Percentiles rank a stretch among this genome's conserved stretches.
Conservation (phyloP, 495 filamentous ascomycete genomes). For the Pseudoneurospora amorphoporcata region DNA sequence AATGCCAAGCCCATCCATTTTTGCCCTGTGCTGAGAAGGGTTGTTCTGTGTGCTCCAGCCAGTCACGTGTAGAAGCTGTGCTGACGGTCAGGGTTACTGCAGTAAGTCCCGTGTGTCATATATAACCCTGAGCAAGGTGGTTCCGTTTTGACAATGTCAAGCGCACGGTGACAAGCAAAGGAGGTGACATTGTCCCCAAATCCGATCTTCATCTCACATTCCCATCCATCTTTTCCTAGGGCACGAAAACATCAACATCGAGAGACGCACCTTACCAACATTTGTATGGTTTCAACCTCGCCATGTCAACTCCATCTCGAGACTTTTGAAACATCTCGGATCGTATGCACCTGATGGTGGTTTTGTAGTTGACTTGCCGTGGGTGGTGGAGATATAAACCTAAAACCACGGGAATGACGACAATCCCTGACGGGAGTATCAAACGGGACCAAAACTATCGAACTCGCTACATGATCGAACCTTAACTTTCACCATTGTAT, state of each 20-base stretch:
- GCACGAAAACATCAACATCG: neutral
- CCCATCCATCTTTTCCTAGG: neutral
- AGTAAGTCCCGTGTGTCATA: neutral
- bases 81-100: neutral
- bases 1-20: conserved; percentile 16
- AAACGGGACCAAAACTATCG: neutral
- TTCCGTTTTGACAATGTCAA: neutral
- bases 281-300: neutral
- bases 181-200: neutral
- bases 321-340: too few species aligned
- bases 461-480: neutral
- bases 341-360: neutral
- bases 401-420: neutral
- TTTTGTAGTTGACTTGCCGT: neutral
- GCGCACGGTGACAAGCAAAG: neutral
- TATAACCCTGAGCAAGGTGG: neutral
- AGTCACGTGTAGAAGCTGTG: conserved; percentile 11
- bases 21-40: conserved; percentile 3
- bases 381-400: neutral
- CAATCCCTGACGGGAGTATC: neutral
- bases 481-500: neutral
- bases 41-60: conserved; percentile 14
- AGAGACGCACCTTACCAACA: neutral
- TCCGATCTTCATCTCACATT: neutral
- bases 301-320: neutral